phyloP scores from a whole-genome alignment of 2,329 filamentous ascomycete species.

The Beauveria rudraprayagi region DNA sequence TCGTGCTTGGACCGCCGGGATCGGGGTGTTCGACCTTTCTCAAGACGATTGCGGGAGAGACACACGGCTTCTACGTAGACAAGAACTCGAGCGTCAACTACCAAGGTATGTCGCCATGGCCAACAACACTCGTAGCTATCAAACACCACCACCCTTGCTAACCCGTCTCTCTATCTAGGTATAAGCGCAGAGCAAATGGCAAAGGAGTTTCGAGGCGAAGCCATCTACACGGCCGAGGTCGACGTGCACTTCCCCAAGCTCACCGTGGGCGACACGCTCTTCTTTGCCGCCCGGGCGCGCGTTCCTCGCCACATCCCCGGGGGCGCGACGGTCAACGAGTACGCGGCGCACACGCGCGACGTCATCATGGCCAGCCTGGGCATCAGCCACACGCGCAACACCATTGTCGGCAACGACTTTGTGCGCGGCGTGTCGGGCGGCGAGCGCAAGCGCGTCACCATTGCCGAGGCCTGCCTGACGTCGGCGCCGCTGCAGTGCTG shows the following conservation, averaged over 20 bases:
- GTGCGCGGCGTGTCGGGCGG: conserved; percentile 44
- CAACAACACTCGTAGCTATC: too few species aligned
- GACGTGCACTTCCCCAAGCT: conserved; percentile 54
- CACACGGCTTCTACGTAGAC: conserved; percentile 53
- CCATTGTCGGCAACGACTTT: conserved; percentile 44
- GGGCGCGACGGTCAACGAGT: conserved; percentile 12
- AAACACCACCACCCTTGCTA: too few species aligned
- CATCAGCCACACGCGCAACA: conserved; percentile 44
- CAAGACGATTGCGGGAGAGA: conserved; percentile 46
- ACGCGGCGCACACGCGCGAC: conserved; percentile 31
- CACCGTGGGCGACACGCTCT: conserved; percentile 52
- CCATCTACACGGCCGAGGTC: conserved; percentile 51
- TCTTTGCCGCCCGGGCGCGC: conserved; percentile 24
- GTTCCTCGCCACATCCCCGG: conserved; percentile 42
- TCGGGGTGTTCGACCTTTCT: conserved; percentile 56
- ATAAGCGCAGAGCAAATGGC: too few species aligned
- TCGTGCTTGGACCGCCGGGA: conserved; percentile 45
- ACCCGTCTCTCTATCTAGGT: too few species aligned
- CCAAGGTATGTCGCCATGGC: too few species aligned
- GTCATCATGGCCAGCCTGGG: conserved; percentile 47
- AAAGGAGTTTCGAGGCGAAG: too few species aligned
- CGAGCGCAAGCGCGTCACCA: conserved; percentile 32
- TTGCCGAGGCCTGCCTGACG: conserved; percentile 20
- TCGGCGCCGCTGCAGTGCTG: conserved; percentile 20
- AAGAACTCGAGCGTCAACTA: conserved; percentile 42